Evolutionary conservation across 345 rosid species (phyloP), one percentile per base, ranked within the genome.

Genomic region (Euclidium syriacum): DNA sequence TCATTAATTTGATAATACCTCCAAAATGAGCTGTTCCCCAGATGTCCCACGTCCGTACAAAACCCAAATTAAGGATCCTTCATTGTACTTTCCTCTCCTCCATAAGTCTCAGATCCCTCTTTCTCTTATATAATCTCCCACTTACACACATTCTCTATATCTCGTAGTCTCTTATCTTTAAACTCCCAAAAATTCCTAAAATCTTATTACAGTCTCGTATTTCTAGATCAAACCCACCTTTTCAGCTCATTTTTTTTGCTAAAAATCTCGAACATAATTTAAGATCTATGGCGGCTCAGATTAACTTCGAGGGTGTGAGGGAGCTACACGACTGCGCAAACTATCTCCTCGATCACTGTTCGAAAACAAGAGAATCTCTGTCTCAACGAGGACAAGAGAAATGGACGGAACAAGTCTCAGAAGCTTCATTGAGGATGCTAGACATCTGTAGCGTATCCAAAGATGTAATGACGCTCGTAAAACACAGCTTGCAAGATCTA

Each of bases 311-410:
- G 59, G 82, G 81, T 55, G 76, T 90, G 12, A 75, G 81, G 42
- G 87, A 84, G 68, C 54, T 85, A 41, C 97, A 90, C 69, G 81
- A 82, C 73, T 81, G 80, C 3, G 87, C 88, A 16, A 85, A 90
- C 32, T 77, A 78, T 57, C 90, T 85, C 56, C 97, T 87, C 8
- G 57, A 70, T 47, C 85, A 74, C 62, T 90, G 90, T 27, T 83
- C 83, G 3, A 46, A 44, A 17, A 71, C 80, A 57, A 76, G 79
- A 67, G 74, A 73, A 47, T 77, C 85, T 4, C 67, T 85, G 7
- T 57, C 75, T 51, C 74, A 58, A 58, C 77, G 65, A 0, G 65
- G 77, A 29, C 81, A 78, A 40, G 82, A 78, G 40, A 84, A 75
- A 62, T 83, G 88, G 81, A 73, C 81, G 6, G 67, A 80, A 22